Conservation (phyloP, 148 eudicot genomes). For the Dianthus caryophyllus region DNA sequence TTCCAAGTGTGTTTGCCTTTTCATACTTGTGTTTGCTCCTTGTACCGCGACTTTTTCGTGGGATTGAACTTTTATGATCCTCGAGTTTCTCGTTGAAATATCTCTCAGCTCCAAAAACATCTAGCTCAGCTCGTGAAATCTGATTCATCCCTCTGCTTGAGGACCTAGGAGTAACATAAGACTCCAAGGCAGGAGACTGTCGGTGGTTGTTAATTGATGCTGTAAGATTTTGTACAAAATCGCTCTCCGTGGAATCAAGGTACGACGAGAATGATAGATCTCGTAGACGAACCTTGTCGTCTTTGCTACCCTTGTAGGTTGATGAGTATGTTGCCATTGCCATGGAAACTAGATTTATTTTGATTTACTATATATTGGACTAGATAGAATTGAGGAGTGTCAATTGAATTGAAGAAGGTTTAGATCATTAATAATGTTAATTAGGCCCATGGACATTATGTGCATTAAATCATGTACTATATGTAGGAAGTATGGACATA, state of each 20-base stretch:
- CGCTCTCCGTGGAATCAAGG: slow-evolving; percentile 48
- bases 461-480: background rate
- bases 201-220: slow-evolving; percentile 13
- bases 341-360: slow-evolving; percentile 20
- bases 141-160: slow-evolving; percentile 18
- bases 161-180: slow-evolving; percentile 15
- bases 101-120: slow-evolving; percentile 55
- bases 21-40: slow-evolving; percentile 8
- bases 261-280: slow-evolving; percentile 76
- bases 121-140: slow-evolving; percentile 31
- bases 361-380: too few species aligned
- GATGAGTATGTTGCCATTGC: slow-evolving; percentile 28
- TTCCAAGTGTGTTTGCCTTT: slow-evolving; percentile 19
- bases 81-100: slow-evolving; percentile 38
- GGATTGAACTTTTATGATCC: slow-evolving; percentile 18
- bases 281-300: slow-evolving; percentile 29
- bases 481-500: background rate
- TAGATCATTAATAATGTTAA: too few species aligned
- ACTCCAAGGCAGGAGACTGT: slow-evolving; percentile 22
- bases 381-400: too few species aligned
- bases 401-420: too few species aligned
- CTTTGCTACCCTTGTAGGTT: slow-evolving; percentile 20
- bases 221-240: slow-evolving; percentile 38
- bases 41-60: background rate
- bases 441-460: background rate